Base-by-base conservation (phyloP, 768 basidiomycete genomes). In the Mrakia blollopis region DNA sequence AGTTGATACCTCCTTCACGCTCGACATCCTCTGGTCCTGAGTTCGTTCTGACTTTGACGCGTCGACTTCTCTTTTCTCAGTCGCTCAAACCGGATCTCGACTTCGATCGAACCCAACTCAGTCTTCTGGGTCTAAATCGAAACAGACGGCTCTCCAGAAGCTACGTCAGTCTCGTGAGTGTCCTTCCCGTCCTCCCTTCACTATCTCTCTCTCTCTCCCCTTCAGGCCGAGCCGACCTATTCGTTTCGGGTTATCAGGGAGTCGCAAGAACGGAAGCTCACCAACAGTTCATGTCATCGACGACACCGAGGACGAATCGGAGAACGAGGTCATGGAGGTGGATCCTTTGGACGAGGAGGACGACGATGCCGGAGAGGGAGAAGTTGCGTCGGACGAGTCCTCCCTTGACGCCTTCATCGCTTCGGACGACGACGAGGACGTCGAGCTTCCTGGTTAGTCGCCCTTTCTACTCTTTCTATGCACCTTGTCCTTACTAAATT, bases 361-460 rank as follows among this genome's bases (percentile, higher is more conserved):
- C 1, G 57, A 28, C 25, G 57, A 57, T n/a, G 57, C 25, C 21
- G 47, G 13, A 21, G 47, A 50, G 47, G 47, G 47, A 50, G 47
- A 18, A 50, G 47, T 18, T 18, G 47, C 47, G 25, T 57, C 57
- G 57, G 57, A 57, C 28, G n/a, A 25, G 2, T 28, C 25, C 28
- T 57, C 57, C 2, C 25, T 6, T 10, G 57, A 57, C n/a, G n/a
- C 57, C 13, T 57, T 57, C 57, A n/a, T 57, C 9, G 57, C 28
- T 57, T 57, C 57, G 65, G 25, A 68, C 23, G 65, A 68, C 25
- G 37, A 68, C 21, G 65, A 39, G 35, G 21, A 5, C 25, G 65
- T 39, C 35, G 65, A 68, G 25, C 65, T 68, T 3, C 65, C 63
- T 32, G 63, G 63, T 65, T 11, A 65, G 63, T 65, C 6, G 39